A percentile compares a stretch with the other conserved stretches of the same genome.
These are phyloP conservation scores for Penicillium sp. DNA, from an alignment of 2,329 filamentous ascomycete species.

Conservation along the genomic window DNA sequence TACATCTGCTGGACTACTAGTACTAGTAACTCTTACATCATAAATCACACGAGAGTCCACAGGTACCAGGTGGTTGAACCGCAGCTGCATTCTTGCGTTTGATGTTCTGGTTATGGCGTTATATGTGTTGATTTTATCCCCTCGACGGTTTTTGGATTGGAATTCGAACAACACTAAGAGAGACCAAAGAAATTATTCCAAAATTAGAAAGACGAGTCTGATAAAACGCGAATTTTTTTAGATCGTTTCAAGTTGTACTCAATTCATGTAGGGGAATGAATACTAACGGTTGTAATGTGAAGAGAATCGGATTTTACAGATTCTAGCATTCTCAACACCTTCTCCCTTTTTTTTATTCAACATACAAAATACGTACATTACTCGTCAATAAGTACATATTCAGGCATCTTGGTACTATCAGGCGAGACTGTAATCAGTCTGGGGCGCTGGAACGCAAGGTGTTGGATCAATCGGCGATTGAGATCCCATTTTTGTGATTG, in stretches of 20 bases:
- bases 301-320: not conserved
- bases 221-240: not conserved
- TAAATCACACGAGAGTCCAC: not conserved
- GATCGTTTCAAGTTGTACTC: not conserved
- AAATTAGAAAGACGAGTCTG: not conserved
- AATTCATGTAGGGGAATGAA: not conserved
- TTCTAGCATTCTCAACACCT: not conserved
- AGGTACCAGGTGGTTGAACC: not conserved
- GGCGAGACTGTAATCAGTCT: constrained; percentile 4
- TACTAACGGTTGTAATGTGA: not conserved
- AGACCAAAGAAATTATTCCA: not conserved
- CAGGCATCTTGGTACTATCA: not conserved
- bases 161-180: not conserved
- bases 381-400: not conserved
- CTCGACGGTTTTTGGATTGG: no score
- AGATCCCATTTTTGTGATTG: constrained; percentile 1
- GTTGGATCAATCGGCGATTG: constrained; percentile 23
- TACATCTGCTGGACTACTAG: not conserved
- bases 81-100: not conserved
- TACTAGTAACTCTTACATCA: constrained; percentile 1
- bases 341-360: not conserved
- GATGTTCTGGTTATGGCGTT: not conserved
- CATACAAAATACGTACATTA: not conserved
- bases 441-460: constrained; percentile 3
- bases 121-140: not conserved